Conservation (phyloP, 2,329 filamentous ascomycete species). For the Paecilomyces sp. region DNA sequence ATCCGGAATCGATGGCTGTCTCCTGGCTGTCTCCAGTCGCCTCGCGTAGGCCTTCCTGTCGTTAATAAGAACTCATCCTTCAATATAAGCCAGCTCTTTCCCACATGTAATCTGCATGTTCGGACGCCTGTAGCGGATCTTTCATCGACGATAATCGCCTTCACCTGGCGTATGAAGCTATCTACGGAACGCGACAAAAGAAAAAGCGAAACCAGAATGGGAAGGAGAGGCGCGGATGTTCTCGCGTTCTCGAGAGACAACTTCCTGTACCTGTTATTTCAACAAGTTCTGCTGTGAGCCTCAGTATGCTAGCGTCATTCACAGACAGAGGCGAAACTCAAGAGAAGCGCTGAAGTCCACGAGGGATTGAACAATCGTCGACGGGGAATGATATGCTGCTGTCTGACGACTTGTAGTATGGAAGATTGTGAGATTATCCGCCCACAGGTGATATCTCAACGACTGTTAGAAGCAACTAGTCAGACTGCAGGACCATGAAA, state of each 20-base stretch:
- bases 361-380: neutral
- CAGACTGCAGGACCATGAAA: neutral
- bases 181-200: conserved; percentile 28
- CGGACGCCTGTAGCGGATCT: neutral
- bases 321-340: neutral
- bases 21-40: neutral
- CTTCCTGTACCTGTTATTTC: neutral
- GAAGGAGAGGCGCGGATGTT: neutral
- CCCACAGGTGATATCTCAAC: neutral
- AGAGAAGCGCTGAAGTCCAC: neutral
- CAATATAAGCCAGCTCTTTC: neutral
- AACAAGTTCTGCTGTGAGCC: neutral
- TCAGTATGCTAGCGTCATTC: neutral
- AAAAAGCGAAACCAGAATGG: conserved; percentile 6
- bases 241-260: neutral
- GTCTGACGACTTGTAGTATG: neutral
- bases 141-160: neutral
- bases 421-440: neutral
- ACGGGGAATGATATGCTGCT: neutral
- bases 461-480: neutral
- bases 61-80: neutral
- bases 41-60: neutral
- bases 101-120: neutral
- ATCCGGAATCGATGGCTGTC: neutral
- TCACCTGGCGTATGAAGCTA: conserved; percentile 20